Evolutionary conservation across 108 stramenopile genomes (phyloP), one percentile per base, ranked within the genome.

Genomic region (Pseudonitzschia delicatissima): DNA sequence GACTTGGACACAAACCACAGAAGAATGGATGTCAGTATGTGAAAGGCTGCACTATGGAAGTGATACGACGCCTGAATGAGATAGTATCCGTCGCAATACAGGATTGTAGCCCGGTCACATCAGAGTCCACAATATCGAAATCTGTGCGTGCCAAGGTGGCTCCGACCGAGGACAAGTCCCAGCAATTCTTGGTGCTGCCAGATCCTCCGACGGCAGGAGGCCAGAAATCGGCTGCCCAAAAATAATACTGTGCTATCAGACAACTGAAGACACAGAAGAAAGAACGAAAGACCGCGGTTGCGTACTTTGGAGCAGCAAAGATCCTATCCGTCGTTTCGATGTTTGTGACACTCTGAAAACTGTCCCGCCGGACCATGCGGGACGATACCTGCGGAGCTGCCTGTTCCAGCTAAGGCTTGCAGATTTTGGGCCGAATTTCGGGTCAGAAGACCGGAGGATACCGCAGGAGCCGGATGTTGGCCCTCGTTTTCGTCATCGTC

Each of bases 1-100:
- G 63, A 59, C 31, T 63, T 52, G 1, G 73, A 74, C 15, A 74
- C 73, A 55, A 74, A 67, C 53, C 84, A 76, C 18, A 93, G 60
- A 31, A 87, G 57, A 4, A 77, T 27, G 62, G 86, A 75, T 15
- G 83, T 80, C 1, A 90, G 64, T 2, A 85, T 33, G 55, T 90
- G 87, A 74, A 90, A 90, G 25, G 78, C 83, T 23, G 82, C 72
- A 35, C 85, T 83, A 48, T 93, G 91, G 28, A 89, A 60, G 57
- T 93, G 91, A 57, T 90, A 93, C 15, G 87, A 83, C 8, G 81
- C 85, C 62, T 93, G 91, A 12, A 77, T 62, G 44, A 93, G 66
- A 69, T 84, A 93, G 60, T 80, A 93, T n/a, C 15, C 79, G 81
- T 50, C 77, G 76, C 40, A 93, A 63, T 0, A 72, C 74, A 1